These are phyloP conservation scores for Nicotiana paniculata DNA, from an alignment of 257 asterid genomes.

Conservation along the genomic window DNA sequence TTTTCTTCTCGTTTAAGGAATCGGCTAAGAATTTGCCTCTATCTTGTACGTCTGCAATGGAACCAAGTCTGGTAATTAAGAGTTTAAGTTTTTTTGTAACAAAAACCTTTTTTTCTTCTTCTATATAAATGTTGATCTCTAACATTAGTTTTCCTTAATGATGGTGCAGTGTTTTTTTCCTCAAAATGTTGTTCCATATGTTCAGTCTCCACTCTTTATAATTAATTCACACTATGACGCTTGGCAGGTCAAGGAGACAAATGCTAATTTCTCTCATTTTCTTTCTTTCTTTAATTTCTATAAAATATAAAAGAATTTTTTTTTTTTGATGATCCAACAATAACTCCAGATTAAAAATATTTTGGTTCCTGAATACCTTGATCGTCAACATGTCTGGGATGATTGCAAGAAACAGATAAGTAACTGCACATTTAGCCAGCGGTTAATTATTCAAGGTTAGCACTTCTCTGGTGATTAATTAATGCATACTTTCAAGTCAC, in stretches of 20 bases:
- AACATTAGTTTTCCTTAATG: neutral
- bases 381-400: neutral
- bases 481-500: neutral
- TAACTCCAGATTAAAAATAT: neutral
- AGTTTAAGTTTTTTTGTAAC: neutral
- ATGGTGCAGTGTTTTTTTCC: neutral
- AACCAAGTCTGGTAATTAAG: conserved; percentile 53
- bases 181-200: neutral
- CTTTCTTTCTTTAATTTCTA: neutral
- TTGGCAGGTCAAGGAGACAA: neutral
- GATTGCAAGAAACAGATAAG: neutral
- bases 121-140: neutral
- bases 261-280: neutral
- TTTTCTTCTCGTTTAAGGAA: conserved; percentile 35
- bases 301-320: neutral
- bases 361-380: neutral
- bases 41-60: conserved; percentile 58
- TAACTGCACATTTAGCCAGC: neutral
- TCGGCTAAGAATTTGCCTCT: conserved; percentile 52
- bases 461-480: neutral
- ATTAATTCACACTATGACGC: neutral
- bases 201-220: neutral
- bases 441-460: neutral
- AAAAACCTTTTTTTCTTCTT: too few species aligned
- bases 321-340: neutral